Conservation (phyloP, 345 rosid genomes). For the Physaria fendleri region DNA sequence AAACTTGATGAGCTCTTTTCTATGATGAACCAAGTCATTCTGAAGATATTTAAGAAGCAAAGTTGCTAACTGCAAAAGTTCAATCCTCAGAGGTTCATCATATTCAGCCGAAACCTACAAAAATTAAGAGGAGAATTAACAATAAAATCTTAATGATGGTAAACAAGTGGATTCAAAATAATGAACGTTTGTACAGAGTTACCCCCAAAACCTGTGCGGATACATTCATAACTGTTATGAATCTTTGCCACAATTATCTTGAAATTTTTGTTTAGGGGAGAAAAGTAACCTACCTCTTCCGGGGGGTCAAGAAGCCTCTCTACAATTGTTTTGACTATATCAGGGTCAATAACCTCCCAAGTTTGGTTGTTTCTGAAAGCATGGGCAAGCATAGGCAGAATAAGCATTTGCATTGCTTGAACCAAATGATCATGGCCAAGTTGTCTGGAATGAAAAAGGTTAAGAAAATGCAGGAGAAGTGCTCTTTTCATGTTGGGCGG, state of each 20-base stretch:
- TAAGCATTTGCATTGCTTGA: slow-evolving; percentile 97
- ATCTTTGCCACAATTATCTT: background rate
- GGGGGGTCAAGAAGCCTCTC: slow-evolving; percentile 99
- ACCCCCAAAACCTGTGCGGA: background rate
- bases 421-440: slow-evolving; percentile 93
- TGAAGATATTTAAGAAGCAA: slow-evolving; percentile 95
- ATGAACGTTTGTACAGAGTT: background rate
- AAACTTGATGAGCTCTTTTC: slow-evolving; percentile 96
- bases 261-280: background rate
- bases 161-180: background rate
- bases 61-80: slow-evolving; percentile 95
- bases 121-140: slow-evolving; percentile 17
- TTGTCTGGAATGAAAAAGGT: slow-evolving; percentile 89
- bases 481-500: slow-evolving; percentile 72
- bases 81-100: slow-evolving; percentile 95
- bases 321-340: slow-evolving; percentile 80
- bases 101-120: slow-evolving; percentile 94
- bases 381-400: slow-evolving; percentile 97
- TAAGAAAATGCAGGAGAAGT: slow-evolving; percentile 80
- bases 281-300: slow-evolving; percentile 62
- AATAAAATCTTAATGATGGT: slow-evolving; percentile 4
- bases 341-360: slow-evolving; percentile 94
- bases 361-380: slow-evolving; percentile 83
- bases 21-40: slow-evolving; percentile 88
- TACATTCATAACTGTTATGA: slow-evolving; percentile 7